A percentile compares a stretch with the other conserved stretches of the same genome.
Evolutionary conservation across 106 monocot genomes (phyloP).

Genomic region (Dendrobium catenatum): DNA sequence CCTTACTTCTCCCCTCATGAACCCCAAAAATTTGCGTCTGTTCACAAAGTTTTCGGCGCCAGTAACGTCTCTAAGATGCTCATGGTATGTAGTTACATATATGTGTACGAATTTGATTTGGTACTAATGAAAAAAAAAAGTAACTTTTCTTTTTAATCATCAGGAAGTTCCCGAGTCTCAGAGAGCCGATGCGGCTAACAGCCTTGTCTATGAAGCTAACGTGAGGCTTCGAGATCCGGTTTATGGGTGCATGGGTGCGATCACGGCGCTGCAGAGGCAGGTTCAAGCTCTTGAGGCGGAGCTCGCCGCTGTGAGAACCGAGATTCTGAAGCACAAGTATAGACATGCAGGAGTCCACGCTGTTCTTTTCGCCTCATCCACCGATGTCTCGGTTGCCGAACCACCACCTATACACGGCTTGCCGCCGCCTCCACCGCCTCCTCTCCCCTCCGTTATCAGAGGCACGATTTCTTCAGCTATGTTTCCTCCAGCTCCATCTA

Average conservation of each 20-base stretch:
- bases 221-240: conserved; percentile 73
- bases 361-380: conserved; percentile 12
- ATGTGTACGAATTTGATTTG: too few species aligned
- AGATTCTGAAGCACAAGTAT: conserved; percentile 56
- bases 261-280: conserved; percentile 71
- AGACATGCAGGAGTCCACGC: conserved; percentile 31
- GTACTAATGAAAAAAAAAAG: too few species aligned
- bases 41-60: conserved; percentile 96
- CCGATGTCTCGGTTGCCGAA: conserved; percentile 15
- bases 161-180: conserved; percentile 73
- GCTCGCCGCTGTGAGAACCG: conserved; percentile 44
- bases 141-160: too few species aligned
- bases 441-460: conserved; percentile 7
- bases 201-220: conserved; percentile 76
- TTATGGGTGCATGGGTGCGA: conserved; percentile 81
- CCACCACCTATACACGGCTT: conserved; percentile 12
- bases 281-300: conserved; percentile 67
- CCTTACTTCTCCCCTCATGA: conserved; percentile 97
- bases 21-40: conserved; percentile 87
- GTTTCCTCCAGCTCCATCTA: conserved; percentile 52
- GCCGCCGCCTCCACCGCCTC: conserved; percentile 8
- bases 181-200: conserved; percentile 70
- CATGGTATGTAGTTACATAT: conserved; percentile 33
- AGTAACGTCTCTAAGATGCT: conserved; percentile 98
- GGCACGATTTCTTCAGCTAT: conserved; percentile 25